Percentiles rank a stretch among this genome's conserved stretches.
These are phyloP conservation scores for Pyrus hybrid DNA, from an alignment of 331 rosid genomes.

Conservation along the genomic window DNA sequence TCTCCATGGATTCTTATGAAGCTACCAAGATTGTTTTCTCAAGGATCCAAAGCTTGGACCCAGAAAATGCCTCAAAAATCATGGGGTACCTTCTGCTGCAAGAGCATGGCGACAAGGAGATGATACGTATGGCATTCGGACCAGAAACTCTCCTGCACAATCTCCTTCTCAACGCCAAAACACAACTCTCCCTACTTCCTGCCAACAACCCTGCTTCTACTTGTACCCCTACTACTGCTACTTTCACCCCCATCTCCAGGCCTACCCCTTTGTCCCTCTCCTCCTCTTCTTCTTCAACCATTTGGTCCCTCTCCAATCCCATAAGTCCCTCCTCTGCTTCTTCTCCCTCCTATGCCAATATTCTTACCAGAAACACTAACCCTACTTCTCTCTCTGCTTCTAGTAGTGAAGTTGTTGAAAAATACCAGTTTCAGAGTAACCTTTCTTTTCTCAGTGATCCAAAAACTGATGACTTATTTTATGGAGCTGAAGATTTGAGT, in stretches of 20 bases:
- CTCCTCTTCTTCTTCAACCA: slow-evolving; percentile 19
- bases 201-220: slow-evolving; percentile 1
- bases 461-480: slow-evolving; percentile 6
- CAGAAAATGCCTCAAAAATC: slow-evolving; percentile 41
- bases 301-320: slow-evolving; percentile 13
- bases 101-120: slow-evolving; percentile 38
- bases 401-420: background rate
- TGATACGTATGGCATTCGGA: slow-evolving; percentile 37
- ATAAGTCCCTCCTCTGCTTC: slow-evolving; percentile 7
- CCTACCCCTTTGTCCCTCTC: slow-evolving; percentile 29
- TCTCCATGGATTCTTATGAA: slow-evolving; percentile 35
- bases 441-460: background rate
- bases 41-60: slow-evolving; percentile 32
- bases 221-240: slow-evolving; percentile 7
- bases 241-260: slow-evolving; percentile 35
- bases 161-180: slow-evolving; percentile 32
- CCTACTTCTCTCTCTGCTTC: background rate
- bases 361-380: slow-evolving; percentile 5
- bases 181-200: slow-evolving; percentile 27
- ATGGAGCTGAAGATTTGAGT: slow-evolving; percentile 14
- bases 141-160: slow-evolving; percentile 35
- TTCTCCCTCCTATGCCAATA: slow-evolving; percentile 21
- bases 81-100: slow-evolving; percentile 43
- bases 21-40: slow-evolving; percentile 33
- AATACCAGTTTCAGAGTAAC: background rate